phyloP scores from a whole-genome alignment of 768 basidiomycete species.

The Xerocomellus amylosporus region DNA sequence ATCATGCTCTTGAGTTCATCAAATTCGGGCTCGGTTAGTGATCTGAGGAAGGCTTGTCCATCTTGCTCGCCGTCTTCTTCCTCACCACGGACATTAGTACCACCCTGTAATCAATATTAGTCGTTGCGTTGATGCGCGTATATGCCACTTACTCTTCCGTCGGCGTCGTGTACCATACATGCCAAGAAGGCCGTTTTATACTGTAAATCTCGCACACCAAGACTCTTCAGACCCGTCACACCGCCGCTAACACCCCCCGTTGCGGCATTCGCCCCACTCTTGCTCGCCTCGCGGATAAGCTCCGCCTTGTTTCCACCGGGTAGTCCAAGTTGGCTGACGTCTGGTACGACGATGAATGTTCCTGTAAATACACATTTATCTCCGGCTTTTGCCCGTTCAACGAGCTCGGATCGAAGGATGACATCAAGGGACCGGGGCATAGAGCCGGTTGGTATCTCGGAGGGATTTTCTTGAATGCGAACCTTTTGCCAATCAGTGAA shows the following conservation, averaged over 20 bases:
- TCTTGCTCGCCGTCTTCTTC: constrained; percentile 75
- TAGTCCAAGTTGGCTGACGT: constrained; percentile 92
- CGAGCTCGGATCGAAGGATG: constrained; percentile 90
- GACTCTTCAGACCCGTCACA: constrained; percentile 89
- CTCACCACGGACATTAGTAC: constrained; percentile 89
- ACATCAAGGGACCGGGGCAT: constrained; percentile 98
- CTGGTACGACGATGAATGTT: constrained; percentile 97
- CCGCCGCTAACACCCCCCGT: constrained; percentile 72
- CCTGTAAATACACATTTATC: constrained; percentile 99
- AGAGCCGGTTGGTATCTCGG: constrained; percentile 96
- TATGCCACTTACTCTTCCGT: constrained; percentile 67
- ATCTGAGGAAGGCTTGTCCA: constrained; percentile 81
- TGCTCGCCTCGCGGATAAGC: constrained; percentile 81
- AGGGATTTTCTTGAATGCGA: constrained; percentile 97
- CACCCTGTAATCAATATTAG: constrained; percentile 46
- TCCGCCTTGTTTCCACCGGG: constrained; percentile 93
- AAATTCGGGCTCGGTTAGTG: constrained; percentile 90
- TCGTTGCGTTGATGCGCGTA: background rate
- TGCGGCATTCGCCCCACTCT: constrained; percentile 54
- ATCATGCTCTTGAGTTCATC: constrained; percentile 96
- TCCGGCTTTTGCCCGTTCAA: constrained; percentile 98
- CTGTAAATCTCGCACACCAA: constrained; percentile 93
- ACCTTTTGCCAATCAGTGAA: constrained; percentile 99
- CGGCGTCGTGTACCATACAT: constrained; percentile 94
- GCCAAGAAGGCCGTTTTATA: constrained; percentile 99